Percentiles rank a stretch among this genome's conserved stretches.
These are phyloP conservation scores for Pythium brachiatum DNA, from an alignment of 352 stramenopile species.

Conservation along the genomic window DNA sequence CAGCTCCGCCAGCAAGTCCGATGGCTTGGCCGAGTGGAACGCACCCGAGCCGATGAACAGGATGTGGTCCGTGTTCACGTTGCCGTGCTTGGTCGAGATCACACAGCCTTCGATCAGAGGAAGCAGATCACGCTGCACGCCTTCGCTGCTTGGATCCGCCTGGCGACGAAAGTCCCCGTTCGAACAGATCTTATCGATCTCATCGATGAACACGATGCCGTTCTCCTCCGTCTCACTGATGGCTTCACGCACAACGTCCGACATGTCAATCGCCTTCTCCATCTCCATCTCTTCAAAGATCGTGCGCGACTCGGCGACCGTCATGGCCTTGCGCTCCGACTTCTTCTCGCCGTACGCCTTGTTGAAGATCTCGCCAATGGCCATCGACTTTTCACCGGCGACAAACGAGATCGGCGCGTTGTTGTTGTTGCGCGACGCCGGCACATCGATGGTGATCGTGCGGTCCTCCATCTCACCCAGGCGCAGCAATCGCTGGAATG, in stretches of 20 bases:
- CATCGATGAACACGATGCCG: slow-evolving; percentile 99
- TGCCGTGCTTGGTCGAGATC: slow-evolving; percentile 98
- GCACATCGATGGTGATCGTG: slow-evolving; percentile 75
- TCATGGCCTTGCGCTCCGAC: slow-evolving; percentile 92
- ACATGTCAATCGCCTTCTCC: slow-evolving; percentile 92
- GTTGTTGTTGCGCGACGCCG: slow-evolving; percentile 43
- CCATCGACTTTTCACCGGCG: slow-evolving; percentile 66
- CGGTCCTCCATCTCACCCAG: slow-evolving; percentile 80
- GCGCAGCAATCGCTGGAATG: slow-evolving; percentile 92
- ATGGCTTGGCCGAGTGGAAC: slow-evolving; percentile 98
- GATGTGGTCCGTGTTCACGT: slow-evolving; percentile 99
- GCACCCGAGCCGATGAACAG: slow-evolving; percentile 97
- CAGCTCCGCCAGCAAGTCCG: slow-evolving; percentile 97
- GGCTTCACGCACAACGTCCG: slow-evolving; percentile 81
- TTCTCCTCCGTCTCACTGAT: slow-evolving; percentile 96
- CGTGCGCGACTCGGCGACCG: slow-evolving; percentile 90
- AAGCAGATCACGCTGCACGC: slow-evolving; percentile 98
- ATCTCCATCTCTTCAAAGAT: slow-evolving; percentile 97
- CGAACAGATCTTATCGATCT: slow-evolving; percentile 99
- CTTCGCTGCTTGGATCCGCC: slow-evolving; percentile 97
- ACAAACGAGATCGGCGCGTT: slow-evolving; percentile 70
- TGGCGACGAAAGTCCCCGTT: slow-evolving; percentile 91
- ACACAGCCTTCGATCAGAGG: slow-evolving; percentile 98
- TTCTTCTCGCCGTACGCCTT: slow-evolving; percentile 81
- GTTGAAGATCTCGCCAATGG: slow-evolving; percentile 65